Base-by-base conservation (phyloP, 106 monocot genomes). In the Dioscorea zingiberensis region DNA sequence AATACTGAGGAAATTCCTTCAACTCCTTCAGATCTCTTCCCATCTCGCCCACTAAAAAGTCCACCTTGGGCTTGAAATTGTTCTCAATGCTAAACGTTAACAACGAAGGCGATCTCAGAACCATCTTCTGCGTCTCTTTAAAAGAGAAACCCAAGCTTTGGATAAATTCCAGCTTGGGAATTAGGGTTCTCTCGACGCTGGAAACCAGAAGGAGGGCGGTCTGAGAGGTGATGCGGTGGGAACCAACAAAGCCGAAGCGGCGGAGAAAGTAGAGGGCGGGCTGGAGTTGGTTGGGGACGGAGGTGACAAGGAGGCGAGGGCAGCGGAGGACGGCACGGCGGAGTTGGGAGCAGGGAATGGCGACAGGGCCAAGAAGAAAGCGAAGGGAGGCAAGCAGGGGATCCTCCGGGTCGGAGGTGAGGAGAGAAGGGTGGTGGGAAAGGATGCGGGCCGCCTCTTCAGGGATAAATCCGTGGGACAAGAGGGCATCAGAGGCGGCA, bases 81-180 rank as follows among this genome's bases (percentile, higher is more conserved):
- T 77, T 78, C 21, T 79, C 78, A 6, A 93, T 69, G 49, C 85
- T 86, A 44, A 65, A 81, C 0, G 85, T 88, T 21, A 93, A 64
- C 46, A 93, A 72, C 22, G 70, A 68, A 3, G 88, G 93, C 0
- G 69, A 83, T 32, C 89, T 44, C 15, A 73, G 16, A 22, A 83
- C 75, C 80, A 93, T 76, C 56, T 58, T 76, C 12, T 19, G 45
- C 1, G 81, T 46, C 27, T 83, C 85, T 15, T 47, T n/a, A 55
- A 67, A 65, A 19, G 85, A 71, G 38, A 89, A 74, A 0, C 89
- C 85, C 2, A 83, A 70, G 47, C 57, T 54, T 55, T 71, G 78
- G 17, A 93, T 27, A 71, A 75, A 93, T 4, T 93, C 80, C 12
- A 93, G 66, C 68, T 89, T 88, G 48, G 93, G 93, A 28, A 88